phyloP scores from a whole-genome alignment of 2,329 filamentous ascomycete species.

The Ophioceras dolichostomum region DNA sequence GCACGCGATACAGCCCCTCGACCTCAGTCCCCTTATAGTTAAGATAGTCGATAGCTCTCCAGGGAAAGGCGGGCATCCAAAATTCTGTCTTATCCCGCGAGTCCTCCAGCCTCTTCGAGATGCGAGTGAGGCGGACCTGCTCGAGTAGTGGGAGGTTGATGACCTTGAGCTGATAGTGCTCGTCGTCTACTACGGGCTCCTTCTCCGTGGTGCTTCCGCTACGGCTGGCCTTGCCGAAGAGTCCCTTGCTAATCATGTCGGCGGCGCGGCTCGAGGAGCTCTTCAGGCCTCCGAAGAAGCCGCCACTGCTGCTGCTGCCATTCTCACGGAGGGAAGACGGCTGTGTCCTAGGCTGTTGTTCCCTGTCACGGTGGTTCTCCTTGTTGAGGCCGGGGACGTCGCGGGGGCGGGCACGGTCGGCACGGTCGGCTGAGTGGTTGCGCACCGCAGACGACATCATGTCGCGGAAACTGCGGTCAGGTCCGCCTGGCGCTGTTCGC shows the following conservation, averaged over 20 bases:
- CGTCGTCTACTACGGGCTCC: slow-evolving; percentile 57
- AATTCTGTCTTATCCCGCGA: slow-evolving; percentile 95
- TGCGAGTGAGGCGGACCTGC: slow-evolving; percentile 81
- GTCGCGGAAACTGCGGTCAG: slow-evolving; percentile 55
- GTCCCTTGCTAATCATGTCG: slow-evolving; percentile 68
- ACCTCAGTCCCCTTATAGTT: slow-evolving; percentile 93
- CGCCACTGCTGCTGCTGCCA: slow-evolving; percentile 27
- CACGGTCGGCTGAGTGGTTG: slow-evolving; percentile 65
- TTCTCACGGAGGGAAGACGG: slow-evolving; percentile 47
- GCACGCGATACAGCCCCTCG: slow-evolving; percentile 85
- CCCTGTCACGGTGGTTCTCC: slow-evolving; percentile 27
- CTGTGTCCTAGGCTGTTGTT: slow-evolving; percentile 29
- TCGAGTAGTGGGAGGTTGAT: slow-evolving; percentile 80
- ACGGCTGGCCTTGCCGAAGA: slow-evolving; percentile 67
- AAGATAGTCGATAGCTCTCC: slow-evolving; percentile 90
- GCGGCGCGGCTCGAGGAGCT: slow-evolving; percentile 62
- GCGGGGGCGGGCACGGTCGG: slow-evolving; percentile 46
- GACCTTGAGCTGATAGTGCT: slow-evolving; percentile 73
- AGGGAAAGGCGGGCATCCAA: slow-evolving; percentile 95
- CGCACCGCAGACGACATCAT: slow-evolving; percentile 54
- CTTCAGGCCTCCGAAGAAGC: slow-evolving; percentile 61
- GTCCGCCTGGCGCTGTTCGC: slow-evolving; percentile 49
- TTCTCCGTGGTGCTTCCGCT: slow-evolving; percentile 59
- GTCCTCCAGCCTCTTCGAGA: slow-evolving; percentile 77
- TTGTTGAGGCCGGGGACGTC: slow-evolving; percentile 21